These are phyloP conservation scores for Spathaspora boniae DNA, from an alignment of 805 yeast genomes.

Conservation along the genomic window DNA sequence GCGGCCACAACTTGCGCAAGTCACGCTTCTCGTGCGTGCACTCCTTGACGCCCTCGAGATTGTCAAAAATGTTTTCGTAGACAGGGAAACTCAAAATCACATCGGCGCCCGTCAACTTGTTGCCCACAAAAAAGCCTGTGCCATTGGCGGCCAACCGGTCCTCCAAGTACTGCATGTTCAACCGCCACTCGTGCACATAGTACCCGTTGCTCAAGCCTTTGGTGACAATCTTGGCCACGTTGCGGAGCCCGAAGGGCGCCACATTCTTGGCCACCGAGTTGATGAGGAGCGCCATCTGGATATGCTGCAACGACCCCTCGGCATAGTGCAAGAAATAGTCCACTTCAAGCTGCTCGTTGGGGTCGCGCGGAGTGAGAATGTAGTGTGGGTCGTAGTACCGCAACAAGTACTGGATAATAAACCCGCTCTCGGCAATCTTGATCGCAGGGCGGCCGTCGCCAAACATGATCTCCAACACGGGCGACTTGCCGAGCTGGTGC, in stretches of 20 bases:
- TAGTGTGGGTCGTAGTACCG: conserved; percentile 30
- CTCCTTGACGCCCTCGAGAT: conserved; percentile 31
- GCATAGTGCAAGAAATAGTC: conserved; percentile 54
- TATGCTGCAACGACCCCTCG: conserved; percentile 61
- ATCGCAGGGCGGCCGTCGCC: conserved; percentile 34
- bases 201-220: conserved; percentile 46
- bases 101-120: conserved; percentile 37
- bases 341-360: conserved; percentile 40
- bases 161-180: conserved; percentile 29
- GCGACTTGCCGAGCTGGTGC: conserved; percentile 64
- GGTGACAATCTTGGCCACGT: conserved; percentile 41
- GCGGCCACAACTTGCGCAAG: conserved; percentile 29
- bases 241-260: conserved; percentile 48
- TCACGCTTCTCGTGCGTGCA: conserved; percentile 32
- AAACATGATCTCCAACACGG: conserved; percentile 46
- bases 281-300: conserved; percentile 36
- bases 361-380: conserved; percentile 23
- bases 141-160: conserved; percentile 19
- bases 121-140: conserved; percentile 37
- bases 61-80: conserved; percentile 33
- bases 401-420: conserved; percentile 36
- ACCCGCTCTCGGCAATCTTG: conserved; percentile 36
- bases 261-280: conserved; percentile 37
- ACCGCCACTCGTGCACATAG: conserved; percentile 45
- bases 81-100: conserved; percentile 35